Evolutionary conservation across 2,329 filamentous ascomycete species (phyloP).

Genomic region (Phaeosphaeriaceae sp.): DNA sequence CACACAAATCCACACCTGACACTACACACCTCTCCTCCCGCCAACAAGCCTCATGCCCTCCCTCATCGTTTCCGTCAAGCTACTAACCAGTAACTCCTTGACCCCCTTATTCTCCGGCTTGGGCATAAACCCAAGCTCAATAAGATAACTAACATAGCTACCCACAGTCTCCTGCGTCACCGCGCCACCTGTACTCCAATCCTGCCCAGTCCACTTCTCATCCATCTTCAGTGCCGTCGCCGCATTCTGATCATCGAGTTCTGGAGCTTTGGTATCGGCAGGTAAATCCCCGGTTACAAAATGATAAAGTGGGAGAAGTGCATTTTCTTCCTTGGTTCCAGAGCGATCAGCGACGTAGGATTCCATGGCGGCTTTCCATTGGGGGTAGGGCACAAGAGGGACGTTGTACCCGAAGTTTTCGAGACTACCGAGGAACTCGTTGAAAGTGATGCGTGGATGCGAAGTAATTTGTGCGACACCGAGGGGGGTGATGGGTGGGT

Average conservation of each 20-base stretch:
- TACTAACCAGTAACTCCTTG: slow-evolving; percentile 34
- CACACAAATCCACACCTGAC: not conserved
- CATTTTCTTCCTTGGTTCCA: slow-evolving; percentile 69
- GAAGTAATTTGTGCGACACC: slow-evolving; percentile 79
- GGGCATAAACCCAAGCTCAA: slow-evolving; percentile 67
- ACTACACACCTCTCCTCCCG: slow-evolving; percentile 37
- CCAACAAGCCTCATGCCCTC: slow-evolving; percentile 44
- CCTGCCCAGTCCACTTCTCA: slow-evolving; percentile 63
- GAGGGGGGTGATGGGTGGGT: slow-evolving; percentile 62
- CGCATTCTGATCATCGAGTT: slow-evolving; percentile 76
- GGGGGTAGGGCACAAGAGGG: slow-evolving; percentile 69
- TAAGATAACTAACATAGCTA: slow-evolving; percentile 68
- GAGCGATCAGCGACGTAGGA: slow-evolving; percentile 66
- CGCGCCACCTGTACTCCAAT: slow-evolving; percentile 62
- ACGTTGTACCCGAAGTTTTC: slow-evolving; percentile 75
- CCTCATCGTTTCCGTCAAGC: slow-evolving; percentile 40
- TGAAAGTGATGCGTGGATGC: slow-evolving; percentile 79
- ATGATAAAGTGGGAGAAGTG: slow-evolving; percentile 73
- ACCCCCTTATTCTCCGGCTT: slow-evolving; percentile 36
- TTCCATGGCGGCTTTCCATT: slow-evolving; percentile 73
- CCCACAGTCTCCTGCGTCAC: slow-evolving; percentile 68
- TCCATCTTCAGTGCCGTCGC: slow-evolving; percentile 69
- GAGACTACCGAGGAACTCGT: slow-evolving; percentile 74
- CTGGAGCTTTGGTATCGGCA: slow-evolving; percentile 71
- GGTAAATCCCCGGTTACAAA: slow-evolving; percentile 75